A percentile compares a stretch with the other conserved stretches of the same genome.
phyloP scores from a whole-genome alignment of 805 yeast species.

The Danielozyma ontarioensis region DNA sequence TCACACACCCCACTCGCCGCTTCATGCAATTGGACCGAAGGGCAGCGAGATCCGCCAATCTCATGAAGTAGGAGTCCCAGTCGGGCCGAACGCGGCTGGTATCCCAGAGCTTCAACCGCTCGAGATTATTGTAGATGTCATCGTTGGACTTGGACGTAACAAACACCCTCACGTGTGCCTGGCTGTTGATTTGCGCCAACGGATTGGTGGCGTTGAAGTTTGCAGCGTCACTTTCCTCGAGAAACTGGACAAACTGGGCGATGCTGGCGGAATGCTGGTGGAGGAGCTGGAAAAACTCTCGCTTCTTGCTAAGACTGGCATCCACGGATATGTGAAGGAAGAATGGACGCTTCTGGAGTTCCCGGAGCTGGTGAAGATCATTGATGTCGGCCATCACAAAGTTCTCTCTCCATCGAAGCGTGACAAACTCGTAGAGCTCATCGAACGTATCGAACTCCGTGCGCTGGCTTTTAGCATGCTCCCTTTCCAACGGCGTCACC shows the following conservation, averaged over 20 bases:
- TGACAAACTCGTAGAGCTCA: conserved; percentile 54
- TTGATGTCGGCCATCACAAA: conserved; percentile 54
- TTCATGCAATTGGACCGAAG: conserved; percentile 94
- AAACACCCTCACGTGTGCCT: conserved; percentile 40
- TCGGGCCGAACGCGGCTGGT: conserved; percentile 67
- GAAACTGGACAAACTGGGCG: conserved; percentile 32
- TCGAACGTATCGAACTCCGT: conserved; percentile 32
- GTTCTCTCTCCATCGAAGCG: conserved; percentile 59
- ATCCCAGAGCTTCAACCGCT: conserved; percentile 35
- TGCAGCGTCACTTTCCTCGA: conserved; percentile 27
- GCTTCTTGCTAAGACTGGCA: conserved; percentile 46
- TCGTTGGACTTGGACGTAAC: conserved; percentile 33
- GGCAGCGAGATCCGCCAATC: conserved; percentile 88
- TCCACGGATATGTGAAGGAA: conserved; percentile 76
- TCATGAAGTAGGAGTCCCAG: conserved; percentile 97
- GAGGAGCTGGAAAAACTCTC: conserved; percentile 37
- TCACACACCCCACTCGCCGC: conserved; percentile 93
- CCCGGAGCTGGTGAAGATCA: conserved; percentile 37
- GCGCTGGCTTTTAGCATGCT: conserved; percentile 12
- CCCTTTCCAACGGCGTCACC: conserved; percentile 5
- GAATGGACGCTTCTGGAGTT: conserved; percentile 67
- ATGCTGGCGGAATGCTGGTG: conserved; percentile 23
- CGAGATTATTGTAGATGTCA: conserved; percentile 30
- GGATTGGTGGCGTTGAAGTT: conserved; percentile 45
- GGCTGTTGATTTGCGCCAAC: conserved; percentile 55